These are phyloP conservation scores for Neolentinus lepideus DNA, from an alignment of 1,284 basidiomycete species.

Conservation along the genomic window DNA sequence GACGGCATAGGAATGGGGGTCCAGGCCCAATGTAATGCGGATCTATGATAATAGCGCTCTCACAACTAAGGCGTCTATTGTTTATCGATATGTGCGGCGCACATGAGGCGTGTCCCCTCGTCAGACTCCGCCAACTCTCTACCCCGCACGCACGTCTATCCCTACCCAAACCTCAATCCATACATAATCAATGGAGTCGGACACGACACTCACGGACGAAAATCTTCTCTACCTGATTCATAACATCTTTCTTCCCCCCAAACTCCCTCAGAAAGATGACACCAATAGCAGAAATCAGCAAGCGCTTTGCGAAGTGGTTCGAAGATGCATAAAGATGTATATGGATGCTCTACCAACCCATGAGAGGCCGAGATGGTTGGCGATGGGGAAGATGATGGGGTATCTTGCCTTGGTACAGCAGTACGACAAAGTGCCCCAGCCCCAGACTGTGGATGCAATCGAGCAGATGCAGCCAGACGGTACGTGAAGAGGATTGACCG, in stretches of 20 bases:
- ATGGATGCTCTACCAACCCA: not conserved
- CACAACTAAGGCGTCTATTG: too few relatives aligned
- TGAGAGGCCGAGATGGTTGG: not conserved
- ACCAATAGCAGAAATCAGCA: not conserved
- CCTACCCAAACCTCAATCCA: too few relatives aligned
- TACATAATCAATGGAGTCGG: not conserved
- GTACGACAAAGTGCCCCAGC: not conserved
- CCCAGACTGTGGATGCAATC: not conserved
- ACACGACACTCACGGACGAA: not conserved
- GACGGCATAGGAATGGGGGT: too few relatives aligned
- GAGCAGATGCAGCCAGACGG: not conserved
- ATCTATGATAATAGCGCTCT: too few relatives aligned
- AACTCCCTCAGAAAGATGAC: slow-evolving; percentile 4
- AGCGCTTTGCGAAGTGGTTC: not conserved
- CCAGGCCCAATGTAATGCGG: too few relatives aligned
- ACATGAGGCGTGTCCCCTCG: too few relatives aligned
- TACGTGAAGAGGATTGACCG: not conserved
- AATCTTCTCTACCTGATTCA: not conserved
- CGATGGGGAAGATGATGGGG: not conserved
- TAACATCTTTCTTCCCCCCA: slow-evolving; percentile 2
- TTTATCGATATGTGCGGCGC: too few relatives aligned
- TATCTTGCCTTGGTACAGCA: not conserved
- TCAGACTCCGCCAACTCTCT: too few relatives aligned
- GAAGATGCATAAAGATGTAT: not conserved
- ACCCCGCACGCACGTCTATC: too few relatives aligned